Base-by-base conservation (phyloP, 169 alveolate genomes). In the Toxoplasma gondii region DNA sequence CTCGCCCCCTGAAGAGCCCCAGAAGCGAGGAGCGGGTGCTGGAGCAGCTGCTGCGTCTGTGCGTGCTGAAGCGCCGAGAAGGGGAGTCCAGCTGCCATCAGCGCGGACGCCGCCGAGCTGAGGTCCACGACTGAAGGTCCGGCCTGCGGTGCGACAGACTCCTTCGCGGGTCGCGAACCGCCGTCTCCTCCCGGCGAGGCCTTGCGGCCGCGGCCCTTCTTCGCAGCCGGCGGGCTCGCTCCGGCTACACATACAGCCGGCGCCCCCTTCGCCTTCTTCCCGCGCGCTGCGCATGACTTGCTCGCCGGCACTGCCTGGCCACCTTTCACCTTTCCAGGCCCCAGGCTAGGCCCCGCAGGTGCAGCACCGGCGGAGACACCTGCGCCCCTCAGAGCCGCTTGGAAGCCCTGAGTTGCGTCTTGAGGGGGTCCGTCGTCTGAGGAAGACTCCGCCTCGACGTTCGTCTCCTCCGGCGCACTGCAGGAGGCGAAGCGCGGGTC, bases 401-500 rank as follows among this genome's bases (percentile, higher is more conserved):
- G n/a, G n/a, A n/a, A n/a, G n/a, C n/a, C n/a, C 58, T 12, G 58
- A 12, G 58, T 49, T 4, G 58, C 58, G 58, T 49, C 58, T 4
- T 49, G 58, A 49, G 58, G 12, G 4, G 22, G 58, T 12, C 58
- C 58, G 58, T 49, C 58, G 58, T 27, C 74, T 10, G 74, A 16
- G 22, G 74, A 27, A 19, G n/a, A 16, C 29, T 16, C 74, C 74
- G 29, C 74, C 74, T 67, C 92, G 64, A 91, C 91, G 80, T 92
- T 91, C 10, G 94, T 84, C 92, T 92, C 92, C 88, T 92, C 94
- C 69, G 92, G 92, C 0, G 45, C 94, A 49, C 88, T 84, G 81
- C 94, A 92, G 39, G 94, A 92, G 38, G 94, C 94, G 43, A 80
- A 92, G 43, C 94, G 94, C 78, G 92, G 70, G 70, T 92, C 94